These are phyloP conservation scores for Pelargonium myrrhifolium DNA, from an alignment of 441 rosid species.

Conservation along the genomic window DNA sequence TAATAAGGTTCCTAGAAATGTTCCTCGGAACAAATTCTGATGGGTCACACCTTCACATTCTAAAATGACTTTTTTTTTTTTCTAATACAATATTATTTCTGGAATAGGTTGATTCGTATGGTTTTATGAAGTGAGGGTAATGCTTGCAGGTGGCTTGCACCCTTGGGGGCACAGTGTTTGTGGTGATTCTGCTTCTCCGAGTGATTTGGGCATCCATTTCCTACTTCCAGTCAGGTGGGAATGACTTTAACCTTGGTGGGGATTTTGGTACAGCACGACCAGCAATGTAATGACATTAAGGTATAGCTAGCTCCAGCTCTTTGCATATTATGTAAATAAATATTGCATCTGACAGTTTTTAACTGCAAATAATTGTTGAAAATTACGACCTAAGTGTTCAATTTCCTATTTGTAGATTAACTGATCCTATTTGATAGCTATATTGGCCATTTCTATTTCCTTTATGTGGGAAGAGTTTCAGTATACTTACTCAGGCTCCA, in stretches of 20 bases:
- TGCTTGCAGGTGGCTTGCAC: constrained; percentile 54
- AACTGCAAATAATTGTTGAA: background rate
- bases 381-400: background rate
- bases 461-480: too few relatives aligned
- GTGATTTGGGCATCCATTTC: constrained; percentile 54
- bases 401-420: background rate
- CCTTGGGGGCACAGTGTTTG: constrained; percentile 58
- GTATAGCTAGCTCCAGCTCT: background rate
- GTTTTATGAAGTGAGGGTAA: background rate
- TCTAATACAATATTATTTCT: too few relatives aligned
- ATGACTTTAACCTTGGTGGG: constrained; percentile 29
- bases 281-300: constrained; percentile 11
- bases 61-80: background rate
- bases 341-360: background rate
- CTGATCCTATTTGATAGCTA: background rate
- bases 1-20: too few relatives aligned
- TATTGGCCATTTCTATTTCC: too few relatives aligned
- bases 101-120: background rate
- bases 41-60: background rate
- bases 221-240: constrained; percentile 46
- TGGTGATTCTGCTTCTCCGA: constrained; percentile 46
- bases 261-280: constrained; percentile 30
- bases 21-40: too few relatives aligned
- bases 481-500: too few relatives aligned
- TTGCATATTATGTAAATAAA: background rate